phyloP scores from a whole-genome alignment of 2,329 filamentous ascomycete species.

The Xylariaceae sp. region DNA sequence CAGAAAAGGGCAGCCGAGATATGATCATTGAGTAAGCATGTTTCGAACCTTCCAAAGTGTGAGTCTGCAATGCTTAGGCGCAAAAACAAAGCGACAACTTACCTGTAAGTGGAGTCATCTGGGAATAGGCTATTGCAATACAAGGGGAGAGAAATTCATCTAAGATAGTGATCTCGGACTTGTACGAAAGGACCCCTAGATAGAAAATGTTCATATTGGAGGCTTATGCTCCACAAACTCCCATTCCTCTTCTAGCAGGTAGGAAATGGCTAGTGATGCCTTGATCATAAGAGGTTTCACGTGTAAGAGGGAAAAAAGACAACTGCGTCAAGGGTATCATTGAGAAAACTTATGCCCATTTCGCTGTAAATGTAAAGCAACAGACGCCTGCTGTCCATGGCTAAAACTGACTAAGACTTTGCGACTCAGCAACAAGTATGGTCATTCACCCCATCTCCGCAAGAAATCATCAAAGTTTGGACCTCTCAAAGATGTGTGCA shows the following conservation, averaged over 20 bases:
- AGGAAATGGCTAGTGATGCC: not conserved
- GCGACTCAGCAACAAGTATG: not conserved
- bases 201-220: not conserved
- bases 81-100: not conserved
- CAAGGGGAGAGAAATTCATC: no score
- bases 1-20: not conserved
- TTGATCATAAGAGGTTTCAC: no score
- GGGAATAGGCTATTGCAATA: not conserved
- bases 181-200: no score
- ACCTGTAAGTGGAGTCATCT: not conserved
- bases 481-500: constrained; percentile 10
- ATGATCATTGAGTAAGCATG: not conserved
- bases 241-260: not conserved
- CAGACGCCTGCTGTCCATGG: not conserved
- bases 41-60: not conserved
- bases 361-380: no score
- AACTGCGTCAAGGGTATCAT: no score
- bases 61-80: not conserved
- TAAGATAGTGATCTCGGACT: no score
- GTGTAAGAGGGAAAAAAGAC: no score
- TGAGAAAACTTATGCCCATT: no score
- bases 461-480: constrained; percentile 20
- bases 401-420: not conserved
- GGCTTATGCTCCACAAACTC: not conserved
- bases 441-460: constrained; percentile 20